Percentiles rank a stretch among this genome's conserved stretches.
Evolutionary conservation across 2,329 filamentous ascomycete genomes (phyloP).

Genomic region (Fusarium ambrosium): DNA sequence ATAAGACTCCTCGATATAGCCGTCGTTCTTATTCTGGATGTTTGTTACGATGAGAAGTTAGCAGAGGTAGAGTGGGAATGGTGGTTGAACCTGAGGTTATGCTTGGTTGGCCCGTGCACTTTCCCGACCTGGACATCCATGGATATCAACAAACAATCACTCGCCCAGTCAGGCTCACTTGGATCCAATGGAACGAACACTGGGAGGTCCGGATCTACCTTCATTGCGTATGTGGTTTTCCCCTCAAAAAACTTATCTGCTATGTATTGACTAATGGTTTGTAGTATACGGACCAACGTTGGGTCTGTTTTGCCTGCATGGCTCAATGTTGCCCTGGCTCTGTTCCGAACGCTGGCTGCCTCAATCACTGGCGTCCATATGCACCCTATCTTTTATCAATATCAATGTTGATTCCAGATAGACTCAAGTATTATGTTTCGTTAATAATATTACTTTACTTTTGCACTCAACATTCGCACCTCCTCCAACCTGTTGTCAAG

Average conservation of each 20-base stretch:
- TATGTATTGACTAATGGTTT: neutral
- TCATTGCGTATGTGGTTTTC: neutral
- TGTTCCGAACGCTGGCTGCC: neutral
- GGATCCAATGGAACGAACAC: neutral
- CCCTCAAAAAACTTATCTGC: too few species aligned
- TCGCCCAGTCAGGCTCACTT: neutral
- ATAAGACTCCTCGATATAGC: neutral
- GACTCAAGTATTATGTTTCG: neutral
- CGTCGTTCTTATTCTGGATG: neutral
- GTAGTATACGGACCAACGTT: too few species aligned
- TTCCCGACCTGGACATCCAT: neutral
- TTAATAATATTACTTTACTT: neutral
- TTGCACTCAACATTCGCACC: neutral
- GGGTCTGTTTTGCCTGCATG: neutral
- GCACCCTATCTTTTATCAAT: neutral
- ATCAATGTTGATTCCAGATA: neutral
- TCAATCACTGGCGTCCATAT: neutral
- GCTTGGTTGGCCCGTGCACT: conserved; percentile 5
- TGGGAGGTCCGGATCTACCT: neutral
- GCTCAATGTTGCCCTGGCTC: neutral
- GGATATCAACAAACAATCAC: conserved; percentile 3
- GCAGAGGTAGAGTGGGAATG: neutral
- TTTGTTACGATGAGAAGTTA: neutral
- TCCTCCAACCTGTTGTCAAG: neutral
- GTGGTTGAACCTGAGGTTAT: neutral